Evolutionary conservation across 192 early-diverging fungal genomes (phyloP).

Genomic region (Geranomyces variabilis): DNA sequence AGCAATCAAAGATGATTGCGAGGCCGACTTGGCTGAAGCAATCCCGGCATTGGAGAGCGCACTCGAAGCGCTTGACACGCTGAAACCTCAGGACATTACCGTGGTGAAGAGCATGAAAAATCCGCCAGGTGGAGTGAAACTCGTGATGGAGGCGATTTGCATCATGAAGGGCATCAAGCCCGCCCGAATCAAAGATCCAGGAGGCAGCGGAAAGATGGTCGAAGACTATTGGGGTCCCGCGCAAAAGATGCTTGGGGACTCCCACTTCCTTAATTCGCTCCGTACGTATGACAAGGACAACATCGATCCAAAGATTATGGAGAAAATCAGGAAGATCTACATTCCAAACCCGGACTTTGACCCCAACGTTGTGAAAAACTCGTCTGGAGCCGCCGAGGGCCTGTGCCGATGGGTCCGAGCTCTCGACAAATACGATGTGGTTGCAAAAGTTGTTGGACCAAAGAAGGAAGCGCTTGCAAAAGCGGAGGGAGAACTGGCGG

Average conservation of each 20-base stretch:
- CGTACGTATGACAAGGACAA: constrained; percentile 65
- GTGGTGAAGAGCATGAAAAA: constrained; percentile 64
- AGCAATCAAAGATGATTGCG: constrained; percentile 65
- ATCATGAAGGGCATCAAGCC: constrained; percentile 65
- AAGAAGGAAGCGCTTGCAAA: constrained; percentile 62
- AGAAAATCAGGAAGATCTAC: constrained; percentile 58
- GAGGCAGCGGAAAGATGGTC: constrained; percentile 67
- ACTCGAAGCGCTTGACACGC: constrained; percentile 59
- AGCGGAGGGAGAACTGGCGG: constrained; percentile 58
- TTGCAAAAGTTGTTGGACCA: constrained; percentile 62
- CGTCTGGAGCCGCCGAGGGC: constrained; percentile 61
- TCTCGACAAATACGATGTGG: constrained; percentile 63
- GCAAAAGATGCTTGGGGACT: constrained; percentile 57
- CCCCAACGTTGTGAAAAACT: constrained; percentile 64
- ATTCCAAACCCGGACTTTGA: constrained; percentile 69
- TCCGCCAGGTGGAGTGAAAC: constrained; percentile 60
- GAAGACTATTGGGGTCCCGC: constrained; percentile 66
- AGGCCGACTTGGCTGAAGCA: constrained; percentile 63
- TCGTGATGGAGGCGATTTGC: constrained; percentile 67
- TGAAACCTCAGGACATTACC: constrained; percentile 62
- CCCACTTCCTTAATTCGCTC: constrained; percentile 56
- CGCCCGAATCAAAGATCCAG: constrained; percentile 63
- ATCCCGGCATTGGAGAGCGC: constrained; percentile 62
- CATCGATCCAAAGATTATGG: constrained; percentile 63
- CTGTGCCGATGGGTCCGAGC: constrained; percentile 64